Conservation (phyloP, 2,329 filamentous ascomycete species). For the Trichoderma endophyticum region DNA sequence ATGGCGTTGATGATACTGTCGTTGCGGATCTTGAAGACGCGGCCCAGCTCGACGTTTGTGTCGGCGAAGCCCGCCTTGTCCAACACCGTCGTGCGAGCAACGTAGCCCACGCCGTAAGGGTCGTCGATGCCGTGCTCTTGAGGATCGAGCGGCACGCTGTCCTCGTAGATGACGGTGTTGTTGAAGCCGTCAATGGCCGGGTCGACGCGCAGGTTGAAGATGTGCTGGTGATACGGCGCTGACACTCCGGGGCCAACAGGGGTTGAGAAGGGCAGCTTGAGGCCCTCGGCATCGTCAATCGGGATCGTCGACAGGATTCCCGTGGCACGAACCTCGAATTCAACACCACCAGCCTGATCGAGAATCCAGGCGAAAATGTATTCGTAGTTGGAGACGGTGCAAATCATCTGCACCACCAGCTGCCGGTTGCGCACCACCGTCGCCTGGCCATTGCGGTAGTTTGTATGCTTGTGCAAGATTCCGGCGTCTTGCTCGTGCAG, state of each 20-base stretch:
- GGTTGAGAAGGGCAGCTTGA: conserved; percentile 51
- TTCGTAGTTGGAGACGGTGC: conserved; percentile 69
- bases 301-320: conserved; percentile 61
- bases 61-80: conserved; percentile 47
- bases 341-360: conserved; percentile 59
- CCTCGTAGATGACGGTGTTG: conserved; percentile 49
- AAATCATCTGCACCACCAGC: conserved; percentile 65
- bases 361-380: conserved; percentile 56
- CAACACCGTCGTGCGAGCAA: conserved; percentile 47
- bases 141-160: conserved; percentile 36
- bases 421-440: conserved; percentile 59
- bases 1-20: conserved; percentile 42
- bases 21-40: conserved; percentile 49
- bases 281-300: conserved; percentile 52
- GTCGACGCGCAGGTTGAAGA: conserved; percentile 64
- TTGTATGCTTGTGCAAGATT: conserved; percentile 70
- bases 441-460: conserved; percentile 60
- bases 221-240: conserved; percentile 68
- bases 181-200: conserved; percentile 54
- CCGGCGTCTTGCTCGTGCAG: conserved; percentile 70
- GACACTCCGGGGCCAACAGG: conserved; percentile 62
- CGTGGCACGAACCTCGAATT: conserved; percentile 61
- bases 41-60: conserved; percentile 51
- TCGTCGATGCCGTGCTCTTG: conserved; percentile 51
- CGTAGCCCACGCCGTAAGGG: conserved; percentile 60